Percentiles rank a stretch among this genome's conserved stretches.
These are phyloP conservation scores for Pleurotus platypus DNA, from an alignment of 768 basidiomycete species.

Conservation along the genomic window DNA sequence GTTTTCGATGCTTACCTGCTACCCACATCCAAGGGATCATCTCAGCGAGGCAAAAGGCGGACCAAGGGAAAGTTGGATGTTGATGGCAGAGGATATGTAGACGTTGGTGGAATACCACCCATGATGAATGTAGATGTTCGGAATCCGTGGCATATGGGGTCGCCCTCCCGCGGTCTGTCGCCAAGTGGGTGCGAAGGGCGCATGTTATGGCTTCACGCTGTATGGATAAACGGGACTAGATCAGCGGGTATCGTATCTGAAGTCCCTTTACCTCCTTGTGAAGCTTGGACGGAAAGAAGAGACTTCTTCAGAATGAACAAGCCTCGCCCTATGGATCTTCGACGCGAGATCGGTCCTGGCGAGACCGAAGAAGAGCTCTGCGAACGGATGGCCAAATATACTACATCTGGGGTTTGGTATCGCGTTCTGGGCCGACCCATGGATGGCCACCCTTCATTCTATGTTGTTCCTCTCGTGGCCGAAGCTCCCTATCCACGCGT, in stretches of 20 bases:
- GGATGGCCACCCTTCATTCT: conserved; percentile 48
- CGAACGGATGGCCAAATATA: conserved; percentile 65
- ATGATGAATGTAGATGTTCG: conserved; percentile 58
- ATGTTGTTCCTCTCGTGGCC: conserved; percentile 61
- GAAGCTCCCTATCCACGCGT: conserved; percentile 31
- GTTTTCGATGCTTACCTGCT: conserved; percentile 83
- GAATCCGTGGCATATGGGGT: conserved; percentile 63
- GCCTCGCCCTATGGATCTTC: conserved; percentile 34
- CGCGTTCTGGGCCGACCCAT: conserved; percentile 60
- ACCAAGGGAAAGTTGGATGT: conserved; percentile 43
- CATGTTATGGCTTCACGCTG: conserved; percentile 62
- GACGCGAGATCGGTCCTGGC: conserved; percentile 21
- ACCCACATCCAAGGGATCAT: conserved; percentile 47
- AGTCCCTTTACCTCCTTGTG: conserved; percentile 44
- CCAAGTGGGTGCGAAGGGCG: not conserved
- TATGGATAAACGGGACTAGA: conserved; percentile 46
- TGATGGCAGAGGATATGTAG: conserved; percentile 48
- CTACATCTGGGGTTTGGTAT: conserved; percentile 56
- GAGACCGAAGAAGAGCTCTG: conserved; percentile 33
- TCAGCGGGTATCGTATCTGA: conserved; percentile 69
- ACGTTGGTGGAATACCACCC: conserved; percentile 43
- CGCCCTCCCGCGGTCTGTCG: conserved; percentile 6
- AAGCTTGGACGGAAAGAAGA: conserved; percentile 33
- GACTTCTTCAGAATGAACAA: conserved; percentile 29
- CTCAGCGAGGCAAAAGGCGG: not conserved